phyloP scores from a whole-genome alignment of 1,284 basidiomycete genomes.

The Ustilago shanxiensis region DNA sequence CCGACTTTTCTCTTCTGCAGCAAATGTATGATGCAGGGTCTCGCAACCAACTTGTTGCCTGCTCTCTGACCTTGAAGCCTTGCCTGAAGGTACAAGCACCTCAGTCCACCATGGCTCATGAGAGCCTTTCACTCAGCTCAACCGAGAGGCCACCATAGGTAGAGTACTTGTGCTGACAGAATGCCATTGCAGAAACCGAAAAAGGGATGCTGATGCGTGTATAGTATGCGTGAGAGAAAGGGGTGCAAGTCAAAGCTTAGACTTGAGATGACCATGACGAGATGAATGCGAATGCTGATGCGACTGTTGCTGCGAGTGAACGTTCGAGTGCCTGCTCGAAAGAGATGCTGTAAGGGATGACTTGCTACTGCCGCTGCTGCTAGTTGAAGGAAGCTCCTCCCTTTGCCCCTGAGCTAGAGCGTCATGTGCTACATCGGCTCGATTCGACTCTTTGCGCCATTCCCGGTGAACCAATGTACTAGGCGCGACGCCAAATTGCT shows the following conservation, averaged over 20 bases:
- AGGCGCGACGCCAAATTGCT: slow-evolving; percentile 65
- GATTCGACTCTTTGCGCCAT: slow-evolving; percentile 41
- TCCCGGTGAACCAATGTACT: slow-evolving; percentile 59
- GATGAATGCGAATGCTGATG: neutral
- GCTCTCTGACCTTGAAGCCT: neutral
- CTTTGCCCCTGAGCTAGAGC: slow-evolving; percentile 14
- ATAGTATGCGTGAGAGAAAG: neutral
- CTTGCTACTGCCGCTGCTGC: neutral
- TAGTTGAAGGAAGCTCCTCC: slow-evolving; percentile 8
- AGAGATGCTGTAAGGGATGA: neutral
- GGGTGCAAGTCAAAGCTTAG: slow-evolving; percentile 14
- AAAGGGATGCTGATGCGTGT: neutral
- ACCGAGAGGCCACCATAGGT: neutral
- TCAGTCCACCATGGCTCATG: too few relatives aligned
- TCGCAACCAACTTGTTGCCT: neutral
- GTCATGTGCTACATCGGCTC: slow-evolving; percentile 25
- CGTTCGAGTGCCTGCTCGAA: slow-evolving; percentile 13
- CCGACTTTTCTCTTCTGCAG: neutral
- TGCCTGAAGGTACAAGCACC: neutral
- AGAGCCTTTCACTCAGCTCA: too few relatives aligned
- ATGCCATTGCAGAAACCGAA: slow-evolving; percentile 1
- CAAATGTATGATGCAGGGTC: neutral
- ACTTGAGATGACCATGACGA: slow-evolving; percentile 19
- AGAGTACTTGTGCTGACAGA: neutral
- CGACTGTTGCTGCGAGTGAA: neutral